These are phyloP conservation scores for Anthoceros angustus DNA, from an alignment of 225 moss, liverwort and hornwort genomes.

Conservation along the genomic window DNA sequence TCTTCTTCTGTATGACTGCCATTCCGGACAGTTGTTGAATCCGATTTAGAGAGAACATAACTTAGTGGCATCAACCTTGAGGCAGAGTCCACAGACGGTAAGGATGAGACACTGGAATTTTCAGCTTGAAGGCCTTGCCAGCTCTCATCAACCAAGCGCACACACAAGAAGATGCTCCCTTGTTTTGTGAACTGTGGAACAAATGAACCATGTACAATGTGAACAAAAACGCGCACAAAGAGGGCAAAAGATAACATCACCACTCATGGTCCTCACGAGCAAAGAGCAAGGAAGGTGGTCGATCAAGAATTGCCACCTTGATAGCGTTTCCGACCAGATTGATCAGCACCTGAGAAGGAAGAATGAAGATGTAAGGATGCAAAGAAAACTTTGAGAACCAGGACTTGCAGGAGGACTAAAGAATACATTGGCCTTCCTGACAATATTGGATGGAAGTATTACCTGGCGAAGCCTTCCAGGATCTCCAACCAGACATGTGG, in stretches of 20 bases:
- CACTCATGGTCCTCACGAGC: neutral
- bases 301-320: slow-evolving; percentile 30
- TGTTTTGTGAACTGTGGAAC: slow-evolving; percentile 45
- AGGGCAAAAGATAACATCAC: neutral
- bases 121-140: slow-evolving; percentile 12
- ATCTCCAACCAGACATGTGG: slow-evolving; percentile 40
- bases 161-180: slow-evolving; percentile 45
- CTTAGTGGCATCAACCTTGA: neutral
- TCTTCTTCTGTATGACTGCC: neutral
- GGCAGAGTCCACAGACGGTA: slow-evolving; percentile 5
- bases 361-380: neutral
- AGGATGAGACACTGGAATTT: slow-evolving; percentile 6
- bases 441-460: neutral
- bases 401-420: neutral
- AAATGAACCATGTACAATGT: neutral
- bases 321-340: slow-evolving; percentile 62
- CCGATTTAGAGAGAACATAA: neutral
- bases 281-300: neutral
- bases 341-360: slow-evolving; percentile 27
- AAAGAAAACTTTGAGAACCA: neutral
- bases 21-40: neutral
- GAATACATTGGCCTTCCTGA: neutral
- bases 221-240: too few species aligned
- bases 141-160: slow-evolving; percentile 29
- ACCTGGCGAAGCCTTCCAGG: slow-evolving; percentile 56